A percentile compares a stretch with the other conserved stretches of the same genome.
Conservation (phyloP, 495 filamentous ascomycete species). For the Trichoderma orchidacearum region DNA sequence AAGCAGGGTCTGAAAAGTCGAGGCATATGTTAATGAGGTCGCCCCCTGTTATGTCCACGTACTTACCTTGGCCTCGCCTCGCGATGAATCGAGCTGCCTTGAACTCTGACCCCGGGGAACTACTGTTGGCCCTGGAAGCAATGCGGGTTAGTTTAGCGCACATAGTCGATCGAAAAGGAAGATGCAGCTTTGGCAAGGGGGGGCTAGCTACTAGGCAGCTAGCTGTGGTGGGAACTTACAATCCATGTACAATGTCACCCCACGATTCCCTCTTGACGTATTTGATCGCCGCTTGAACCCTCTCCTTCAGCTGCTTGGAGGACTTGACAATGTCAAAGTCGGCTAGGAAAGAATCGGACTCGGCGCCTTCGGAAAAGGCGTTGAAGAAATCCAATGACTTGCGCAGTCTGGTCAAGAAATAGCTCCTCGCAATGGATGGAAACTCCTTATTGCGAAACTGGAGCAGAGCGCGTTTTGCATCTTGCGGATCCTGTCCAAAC, state of each 20-base stretch:
- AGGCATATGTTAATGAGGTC: background rate
- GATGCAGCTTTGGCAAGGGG: background rate
- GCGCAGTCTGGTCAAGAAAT: background rate
- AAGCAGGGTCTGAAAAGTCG: background rate
- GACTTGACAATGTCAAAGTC: background rate
- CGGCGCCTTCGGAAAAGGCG: background rate
- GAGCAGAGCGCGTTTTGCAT: background rate
- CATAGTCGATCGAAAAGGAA: background rate
- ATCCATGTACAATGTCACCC: background rate
- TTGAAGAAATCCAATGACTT: background rate
- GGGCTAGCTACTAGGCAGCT: too few species aligned
- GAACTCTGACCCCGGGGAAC: background rate
- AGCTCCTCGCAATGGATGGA: background rate
- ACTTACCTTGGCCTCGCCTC: background rate
- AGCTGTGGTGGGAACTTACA: background rate
- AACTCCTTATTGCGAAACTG: background rate
- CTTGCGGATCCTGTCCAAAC: background rate
- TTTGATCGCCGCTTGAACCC: background rate
- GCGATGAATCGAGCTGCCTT: background rate
- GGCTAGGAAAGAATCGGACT: background rate
- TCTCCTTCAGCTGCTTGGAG: background rate
- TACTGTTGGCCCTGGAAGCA: background rate
- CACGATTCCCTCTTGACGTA: background rate
- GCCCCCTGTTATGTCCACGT: background rate
- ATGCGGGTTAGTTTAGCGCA: background rate